phyloP scores from a whole-genome alignment of 2,329 filamentous ascomycete genomes.

The Scytalidium sp. region DNA sequence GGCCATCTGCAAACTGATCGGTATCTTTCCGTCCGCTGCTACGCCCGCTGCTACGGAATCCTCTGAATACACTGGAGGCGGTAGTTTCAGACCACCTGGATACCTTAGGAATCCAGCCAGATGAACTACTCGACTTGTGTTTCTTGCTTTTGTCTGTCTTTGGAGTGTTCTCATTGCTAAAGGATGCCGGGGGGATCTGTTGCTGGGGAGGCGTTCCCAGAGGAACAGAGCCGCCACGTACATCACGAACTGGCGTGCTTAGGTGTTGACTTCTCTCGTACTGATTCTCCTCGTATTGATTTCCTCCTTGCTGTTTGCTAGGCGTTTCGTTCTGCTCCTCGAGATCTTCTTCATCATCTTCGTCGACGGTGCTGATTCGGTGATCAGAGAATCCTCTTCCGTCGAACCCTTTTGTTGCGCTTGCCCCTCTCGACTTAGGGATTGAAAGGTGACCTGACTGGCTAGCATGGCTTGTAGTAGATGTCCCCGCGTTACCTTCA shows the following conservation, averaged over 20 bases:
- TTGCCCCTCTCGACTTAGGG: slow-evolving; percentile 45
- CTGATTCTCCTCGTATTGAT: slow-evolving; percentile 36
- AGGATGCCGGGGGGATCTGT: slow-evolving; percentile 30
- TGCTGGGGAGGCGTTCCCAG: slow-evolving; percentile 58
- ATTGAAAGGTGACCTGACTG: slow-evolving; percentile 75
- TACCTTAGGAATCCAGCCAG: slow-evolving; percentile 81
- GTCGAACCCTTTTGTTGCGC: slow-evolving; percentile 30
- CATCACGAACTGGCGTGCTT: slow-evolving; percentile 58
- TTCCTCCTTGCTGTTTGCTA: slow-evolving; percentile 45
- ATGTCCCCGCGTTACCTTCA: slow-evolving; percentile 74
- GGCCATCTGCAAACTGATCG: slow-evolving; percentile 44
- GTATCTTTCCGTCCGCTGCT: slow-evolving; percentile 58
- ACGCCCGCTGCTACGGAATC: slow-evolving; percentile 65
- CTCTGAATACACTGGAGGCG: slow-evolving; percentile 78
- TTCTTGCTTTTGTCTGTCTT: slow-evolving; percentile 75
- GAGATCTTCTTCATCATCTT: slow-evolving; percentile 68
- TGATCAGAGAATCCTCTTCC: slow-evolving; percentile 64
- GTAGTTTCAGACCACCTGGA: slow-evolving; percentile 98
- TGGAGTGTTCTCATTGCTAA: slow-evolving; percentile 79
- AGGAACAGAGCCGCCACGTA: slow-evolving; percentile 51
- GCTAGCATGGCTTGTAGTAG: slow-evolving; percentile 66
- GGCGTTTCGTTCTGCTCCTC: slow-evolving; percentile 44
- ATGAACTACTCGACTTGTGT: slow-evolving; percentile 82
- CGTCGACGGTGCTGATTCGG: slow-evolving; percentile 85
- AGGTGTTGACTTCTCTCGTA: slow-evolving; percentile 58